Conservation (phyloP, 108 stramenopile species). For the Nitzschia inconspicua region DNA sequence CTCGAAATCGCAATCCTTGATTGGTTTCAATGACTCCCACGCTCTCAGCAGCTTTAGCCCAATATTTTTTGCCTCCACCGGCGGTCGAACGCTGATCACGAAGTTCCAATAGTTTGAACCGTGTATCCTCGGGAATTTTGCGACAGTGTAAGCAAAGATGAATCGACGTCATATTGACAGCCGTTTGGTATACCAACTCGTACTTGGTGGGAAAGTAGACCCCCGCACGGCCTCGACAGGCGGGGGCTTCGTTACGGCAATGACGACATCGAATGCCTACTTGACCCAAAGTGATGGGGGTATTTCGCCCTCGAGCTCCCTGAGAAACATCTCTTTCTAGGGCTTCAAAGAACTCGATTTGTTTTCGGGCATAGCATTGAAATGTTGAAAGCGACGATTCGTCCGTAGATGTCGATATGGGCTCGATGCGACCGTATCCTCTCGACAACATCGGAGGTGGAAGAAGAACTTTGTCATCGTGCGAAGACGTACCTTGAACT, state of each 20-base stretch:
- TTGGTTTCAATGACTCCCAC: constrained; percentile 31
- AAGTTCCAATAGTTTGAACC: constrained; percentile 7
- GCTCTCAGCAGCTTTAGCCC: constrained; percentile 14
- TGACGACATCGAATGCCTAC: constrained; percentile 43
- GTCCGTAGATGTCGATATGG: no score
- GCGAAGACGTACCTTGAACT: no score
- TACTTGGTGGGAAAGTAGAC: constrained; percentile 38
- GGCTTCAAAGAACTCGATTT: constrained; percentile 41
- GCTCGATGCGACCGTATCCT: no score
- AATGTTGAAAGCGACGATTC: constrained; percentile 32
- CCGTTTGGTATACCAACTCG: constrained; percentile 36
- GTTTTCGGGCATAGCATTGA: constrained; percentile 40
- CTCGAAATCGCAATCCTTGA: no score
- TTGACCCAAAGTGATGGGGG: constrained; percentile 34
- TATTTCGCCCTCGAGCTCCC: constrained; percentile 21
- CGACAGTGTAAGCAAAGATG: constrained; percentile 32
- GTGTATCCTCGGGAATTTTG: constrained; percentile 15
- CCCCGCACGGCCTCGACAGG: constrained; percentile 22
- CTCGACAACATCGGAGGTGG: no score
- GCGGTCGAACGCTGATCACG: constrained; percentile 10
- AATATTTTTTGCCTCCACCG: constrained; percentile 24
- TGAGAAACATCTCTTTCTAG: constrained; percentile 24
- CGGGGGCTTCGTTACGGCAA: constrained; percentile 20
- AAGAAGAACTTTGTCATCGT: no score
- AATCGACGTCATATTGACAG: constrained; percentile 38